Evolutionary conservation across 768 basidiomycete genomes (phyloP).

Genomic region (Podaxis pistillaris): DNA sequence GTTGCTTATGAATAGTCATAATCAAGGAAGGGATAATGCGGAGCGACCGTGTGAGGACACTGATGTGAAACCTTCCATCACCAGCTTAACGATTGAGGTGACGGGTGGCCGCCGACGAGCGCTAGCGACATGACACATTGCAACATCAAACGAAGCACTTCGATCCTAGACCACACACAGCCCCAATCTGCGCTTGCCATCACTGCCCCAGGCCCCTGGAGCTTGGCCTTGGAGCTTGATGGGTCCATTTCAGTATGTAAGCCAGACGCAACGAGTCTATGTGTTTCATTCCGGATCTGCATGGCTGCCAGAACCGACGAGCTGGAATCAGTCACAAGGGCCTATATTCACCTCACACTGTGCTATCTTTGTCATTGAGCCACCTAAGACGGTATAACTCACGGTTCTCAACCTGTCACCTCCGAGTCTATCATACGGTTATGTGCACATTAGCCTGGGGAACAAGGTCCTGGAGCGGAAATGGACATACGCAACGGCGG

Average conservation of each 20-base stretch:
- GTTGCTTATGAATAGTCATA: too few species aligned
- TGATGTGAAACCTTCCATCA: too few species aligned
- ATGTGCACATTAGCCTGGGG: neutral
- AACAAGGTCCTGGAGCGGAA: too few species aligned
- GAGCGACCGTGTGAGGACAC: too few species aligned
- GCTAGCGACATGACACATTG: too few species aligned
- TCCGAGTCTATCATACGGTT: conserved; percentile 23
- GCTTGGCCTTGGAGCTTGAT: conserved; percentile 21
- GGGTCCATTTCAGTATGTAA: conserved; percentile 56
- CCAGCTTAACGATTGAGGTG: too few species aligned
- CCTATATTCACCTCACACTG: conserved; percentile 43
- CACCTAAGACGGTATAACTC: conserved; percentile 49
- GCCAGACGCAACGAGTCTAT: conserved; percentile 52
- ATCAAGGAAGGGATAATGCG: too few species aligned
- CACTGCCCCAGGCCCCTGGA: neutral
- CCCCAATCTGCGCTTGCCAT: too few species aligned
- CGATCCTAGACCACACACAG: too few species aligned
- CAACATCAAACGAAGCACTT: too few species aligned
- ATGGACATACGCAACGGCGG: conserved; percentile 41
- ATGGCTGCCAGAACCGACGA: neutral
- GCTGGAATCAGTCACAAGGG: neutral
- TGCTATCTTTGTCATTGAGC: conserved; percentile 45
- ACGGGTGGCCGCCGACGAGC: too few species aligned
- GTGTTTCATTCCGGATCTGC: conserved; percentile 58
- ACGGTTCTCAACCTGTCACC: conserved; percentile 51